Base-by-base conservation (phyloP, 345 rosid species). In the Eucalyptus cladocalyx region DNA sequence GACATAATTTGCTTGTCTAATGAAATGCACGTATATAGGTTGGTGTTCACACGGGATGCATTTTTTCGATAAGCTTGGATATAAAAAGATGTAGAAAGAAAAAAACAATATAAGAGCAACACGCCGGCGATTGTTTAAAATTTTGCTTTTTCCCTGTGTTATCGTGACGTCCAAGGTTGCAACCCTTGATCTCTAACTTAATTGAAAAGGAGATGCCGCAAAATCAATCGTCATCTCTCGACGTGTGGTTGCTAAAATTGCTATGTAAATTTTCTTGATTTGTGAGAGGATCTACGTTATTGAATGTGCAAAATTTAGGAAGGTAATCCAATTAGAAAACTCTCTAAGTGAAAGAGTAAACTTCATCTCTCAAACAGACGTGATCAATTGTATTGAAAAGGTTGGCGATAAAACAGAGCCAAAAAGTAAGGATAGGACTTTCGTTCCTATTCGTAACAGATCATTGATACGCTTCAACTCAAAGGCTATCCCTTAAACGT, bases 41-140 rank as follows among this genome's bases (percentile, higher is more conserved):
- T 5, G 13, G 11, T 34, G 24, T 18, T 40, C 13, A 21, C 4
- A 0, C 2, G 43, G 69, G 32, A 62, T 28, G 16, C 32, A 30
- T 62, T 62, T 62, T 62, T 62, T 28, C 5, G 17, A 62, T 28
- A 62, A 62, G 69, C 15, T 53, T 0, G 1, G 56, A 53, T 53
- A 53, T 3, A 14, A 5, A 49, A 13, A 51, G 3, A 51, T 0
- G 2, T 51, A 51, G 56, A 53, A 18, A 18, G 9, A 53, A 53
- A 53, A 6, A 53, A 53, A 53, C 56, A 53, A 53, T 53, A 19
- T 7, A 53, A 53, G 56, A 53, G 56, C 56, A 19, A 53, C 24
- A 53, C 56, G 4, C 34, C 2, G 5, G 19, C 11, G 45, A 19
- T 19, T 37, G 15, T 37, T 72, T 18, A 19, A 10, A 37, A 69